Evolutionary conservation across 2,329 filamentous ascomycete species (phyloP), one percentile per base, ranked within the genome.

Genomic region (Hymenoscyphus fructigenus): DNA sequence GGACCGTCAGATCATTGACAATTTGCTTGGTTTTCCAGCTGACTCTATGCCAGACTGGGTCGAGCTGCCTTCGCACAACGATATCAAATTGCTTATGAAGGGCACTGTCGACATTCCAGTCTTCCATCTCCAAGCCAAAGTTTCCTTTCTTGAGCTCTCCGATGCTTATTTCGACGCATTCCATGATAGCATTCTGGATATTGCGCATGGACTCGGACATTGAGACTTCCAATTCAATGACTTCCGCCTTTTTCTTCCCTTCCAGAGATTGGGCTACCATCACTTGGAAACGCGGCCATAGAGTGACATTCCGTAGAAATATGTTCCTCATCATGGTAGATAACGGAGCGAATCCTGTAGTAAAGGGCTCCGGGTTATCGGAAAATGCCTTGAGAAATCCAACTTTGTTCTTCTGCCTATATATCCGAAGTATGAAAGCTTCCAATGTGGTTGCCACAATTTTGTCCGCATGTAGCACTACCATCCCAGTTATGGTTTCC

Each of bases 351-450:
- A 97, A 98, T 1, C 93, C 94, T 0, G 86, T 88, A 0, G 91
- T 90, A 74, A 99, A 96, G 0, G 93, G 91, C 74, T 98, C 93
- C 0, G 95, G 94, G 38, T 89, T 91, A 76, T 99, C 95, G 0
- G 93, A 95, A 75, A 99, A 97, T 14, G 95, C 95, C 75, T 99
- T 99, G 36, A 99, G 82, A 71, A 99, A 98, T 38, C 95, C 95
- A 36, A 79, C 82, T 80, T 96, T 97, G 78, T 99, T 99, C 81
- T 92, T 92, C 79, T 98, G 94, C 66, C 95, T 86, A 76, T 93
- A 99, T 63, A 97, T 92, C 47, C 95, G 87, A 65, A 98, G 81
- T 67, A 99, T 97, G 77, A 99, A 99, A 6, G 95, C 94, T 77
- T 99, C 95, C 2, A 93, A 81, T 1, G 93, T 95, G 0, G 93